Percentiles rank a stretch among this genome's conserved stretches.
These are phyloP conservation scores for Panaeolus cyanescens DNA, from an alignment of 768 basidiomycete genomes.

Conservation along the genomic window DNA sequence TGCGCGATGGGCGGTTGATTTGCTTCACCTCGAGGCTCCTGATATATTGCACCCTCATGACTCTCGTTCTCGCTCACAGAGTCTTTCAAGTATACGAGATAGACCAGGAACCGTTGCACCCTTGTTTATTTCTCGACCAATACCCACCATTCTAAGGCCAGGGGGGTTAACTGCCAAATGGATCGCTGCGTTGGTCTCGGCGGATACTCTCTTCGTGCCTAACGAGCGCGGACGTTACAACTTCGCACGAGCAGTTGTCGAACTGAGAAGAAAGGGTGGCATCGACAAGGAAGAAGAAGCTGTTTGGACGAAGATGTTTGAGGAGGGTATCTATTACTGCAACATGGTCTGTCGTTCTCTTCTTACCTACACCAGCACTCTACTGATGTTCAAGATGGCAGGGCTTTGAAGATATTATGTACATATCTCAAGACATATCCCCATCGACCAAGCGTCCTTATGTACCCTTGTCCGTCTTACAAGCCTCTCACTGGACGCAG, in stretches of 20 bases:
- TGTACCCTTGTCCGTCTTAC: constrained; percentile 66
- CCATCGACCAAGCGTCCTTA: constrained; percentile 69
- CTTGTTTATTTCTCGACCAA: constrained; percentile 5
- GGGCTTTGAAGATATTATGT: constrained; percentile 79
- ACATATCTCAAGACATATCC: constrained; percentile 74
- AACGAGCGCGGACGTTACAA: constrained; percentile 82
- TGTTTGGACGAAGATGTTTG: constrained; percentile 72
- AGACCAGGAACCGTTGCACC: neutral
- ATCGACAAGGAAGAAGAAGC: constrained; percentile 63
- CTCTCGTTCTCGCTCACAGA: constrained; percentile 13
- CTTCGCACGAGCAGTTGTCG: constrained; percentile 73
- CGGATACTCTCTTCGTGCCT: constrained; percentile 78
- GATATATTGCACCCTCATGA: neutral
- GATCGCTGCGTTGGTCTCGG: constrained; percentile 72
- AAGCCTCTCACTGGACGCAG: constrained; percentile 81
- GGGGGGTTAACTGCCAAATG: constrained; percentile 75
- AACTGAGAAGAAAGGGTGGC: constrained; percentile 63
- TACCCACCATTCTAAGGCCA: constrained; percentile 70
- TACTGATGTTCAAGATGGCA: constrained; percentile 25
- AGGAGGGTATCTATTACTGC: constrained; percentile 77
- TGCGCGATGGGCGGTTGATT: constrained; percentile 80
- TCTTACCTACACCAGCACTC: neutral
- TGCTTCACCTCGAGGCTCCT: constrained; percentile 60
- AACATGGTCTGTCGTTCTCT: constrained; percentile 68
- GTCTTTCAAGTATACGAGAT: constrained; percentile 16